A percentile compares a stretch with the other conserved stretches of the same genome.
phyloP scores from a whole-genome alignment of 2,329 filamentous ascomycete species.

The Botrytis galanthina region DNA sequence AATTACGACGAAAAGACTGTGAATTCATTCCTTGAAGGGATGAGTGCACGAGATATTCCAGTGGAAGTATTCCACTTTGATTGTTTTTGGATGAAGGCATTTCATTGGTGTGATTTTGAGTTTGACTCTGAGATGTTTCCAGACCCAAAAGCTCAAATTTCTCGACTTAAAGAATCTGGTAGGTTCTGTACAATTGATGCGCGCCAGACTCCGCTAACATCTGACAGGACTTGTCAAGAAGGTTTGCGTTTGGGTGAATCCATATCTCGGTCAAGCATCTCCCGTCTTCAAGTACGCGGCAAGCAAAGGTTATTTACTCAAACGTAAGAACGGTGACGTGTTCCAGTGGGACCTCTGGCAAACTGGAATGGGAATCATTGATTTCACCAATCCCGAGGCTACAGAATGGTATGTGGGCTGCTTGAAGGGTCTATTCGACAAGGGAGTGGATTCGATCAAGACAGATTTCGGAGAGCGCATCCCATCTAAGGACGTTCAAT shows the following conservation, averaged over 20 bases:
- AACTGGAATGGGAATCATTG: conserved; percentile 60
- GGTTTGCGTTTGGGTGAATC: conserved; percentile 62
- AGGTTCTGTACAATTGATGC: neutral
- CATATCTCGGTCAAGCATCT: conserved; percentile 59
- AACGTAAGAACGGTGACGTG: conserved; percentile 56
- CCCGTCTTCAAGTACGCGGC: conserved; percentile 56
- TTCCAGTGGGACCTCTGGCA: conserved; percentile 67
- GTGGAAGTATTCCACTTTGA: conserved; percentile 63
- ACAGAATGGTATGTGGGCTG: conserved; percentile 54
- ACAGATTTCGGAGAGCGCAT: conserved; percentile 64
- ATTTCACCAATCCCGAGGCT: conserved; percentile 62
- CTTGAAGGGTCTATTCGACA: conserved; percentile 54
- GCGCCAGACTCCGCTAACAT: neutral
- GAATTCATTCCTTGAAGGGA: conserved; percentile 56
- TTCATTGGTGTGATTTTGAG: conserved; percentile 63
- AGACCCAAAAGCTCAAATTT: conserved; percentile 54
- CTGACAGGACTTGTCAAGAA: conserved; percentile 42
- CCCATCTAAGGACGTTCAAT: conserved; percentile 53
- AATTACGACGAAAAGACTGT: conserved; percentile 60
- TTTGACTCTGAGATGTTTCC: conserved; percentile 59
- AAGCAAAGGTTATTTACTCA: conserved; percentile 57
- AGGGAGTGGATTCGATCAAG: conserved; percentile 60
- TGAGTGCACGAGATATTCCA: conserved; percentile 55
- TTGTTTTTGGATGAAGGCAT: conserved; percentile 62
- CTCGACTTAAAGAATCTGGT: conserved; percentile 50